Evolutionary conservation across 2,329 filamentous ascomycete genomes (phyloP), one percentile per base, ranked within the genome.

Genomic region (Ophiostoma sp.): DNA sequence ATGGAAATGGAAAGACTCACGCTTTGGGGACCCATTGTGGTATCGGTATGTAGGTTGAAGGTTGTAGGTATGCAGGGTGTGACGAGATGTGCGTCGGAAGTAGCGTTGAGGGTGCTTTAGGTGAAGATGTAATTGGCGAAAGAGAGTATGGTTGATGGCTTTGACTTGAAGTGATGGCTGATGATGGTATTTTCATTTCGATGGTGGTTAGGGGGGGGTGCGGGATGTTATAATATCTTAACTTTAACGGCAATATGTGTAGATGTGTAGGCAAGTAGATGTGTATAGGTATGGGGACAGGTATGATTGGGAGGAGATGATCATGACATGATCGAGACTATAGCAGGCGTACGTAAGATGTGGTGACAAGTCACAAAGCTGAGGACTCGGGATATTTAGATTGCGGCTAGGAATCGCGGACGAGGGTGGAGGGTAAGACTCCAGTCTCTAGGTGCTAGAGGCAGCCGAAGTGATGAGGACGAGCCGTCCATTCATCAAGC

Each of bases 21-120:
- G 33, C n/a, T 71, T 33, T 71, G 70, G 11, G 67, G 70, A 4
- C 67, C 62, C 70, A 71, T 71, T 48, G 27, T 11, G 6, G 67
- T 13, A 0, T 20, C 4, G 44, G 66, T 54, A 11, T 39, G 17
- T 67, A 23, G 52, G 27, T 2, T 8, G 27, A 27, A 27, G 48
- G 54, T 27, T 2, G 23, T 23, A 3, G 52, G 13, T 11, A 33
- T 31, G 33, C n/a, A 2, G 13, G 10, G 23, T 39, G 20, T 68
- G 44, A 17, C n/a, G 36, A 10, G 65, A 17, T 11, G 54, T 17
- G 35, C 3, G 41, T 8, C 3, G 20, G n/a, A 31, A 10, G 57
- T 31, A 15, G 27, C 27, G 57, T 17, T 57, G 17, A 27, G 11
- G 10, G 27, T 57, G 5, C 52, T 11, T 0, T 27, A 57, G 23